Evolutionary conservation across 2,329 filamentous ascomycete species (phyloP).

Genomic region (Catunica adiposa): DNA sequence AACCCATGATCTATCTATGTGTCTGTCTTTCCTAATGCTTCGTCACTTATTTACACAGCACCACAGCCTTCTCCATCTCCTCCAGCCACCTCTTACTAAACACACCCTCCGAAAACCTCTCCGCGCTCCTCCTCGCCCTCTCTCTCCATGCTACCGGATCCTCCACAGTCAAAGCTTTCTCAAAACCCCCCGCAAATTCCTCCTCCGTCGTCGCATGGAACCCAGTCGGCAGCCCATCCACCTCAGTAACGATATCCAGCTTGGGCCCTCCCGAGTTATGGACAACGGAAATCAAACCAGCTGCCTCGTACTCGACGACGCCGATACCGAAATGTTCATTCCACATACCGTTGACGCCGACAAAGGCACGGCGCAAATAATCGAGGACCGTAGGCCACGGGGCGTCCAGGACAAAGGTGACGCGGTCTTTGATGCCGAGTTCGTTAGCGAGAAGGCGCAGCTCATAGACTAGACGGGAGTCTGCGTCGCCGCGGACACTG

Average conservation of each 20-base stretch:
- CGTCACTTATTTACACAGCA: conserved; percentile 21
- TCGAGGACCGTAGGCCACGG: conserved; percentile 75
- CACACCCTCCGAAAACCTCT: conserved; percentile 72
- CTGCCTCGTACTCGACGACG: conserved; percentile 94
- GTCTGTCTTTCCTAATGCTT: not conserved
- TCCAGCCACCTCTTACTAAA: conserved; percentile 66
- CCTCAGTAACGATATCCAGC: conserved; percentile 71
- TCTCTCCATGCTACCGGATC: conserved; percentile 50
- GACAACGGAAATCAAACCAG: conserved; percentile 80
- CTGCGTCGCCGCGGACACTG: conserved; percentile 71
- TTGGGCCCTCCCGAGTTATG: conserved; percentile 89
- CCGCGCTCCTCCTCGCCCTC: conserved; percentile 61
- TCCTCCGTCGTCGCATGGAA: conserved; percentile 67
- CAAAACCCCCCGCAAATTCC: conserved; percentile 70
- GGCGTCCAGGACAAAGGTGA: conserved; percentile 80
- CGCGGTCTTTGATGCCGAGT: conserved; percentile 64
- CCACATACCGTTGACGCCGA: conserved; percentile 98
- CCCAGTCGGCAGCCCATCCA: conserved; percentile 63
- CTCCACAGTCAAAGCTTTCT: conserved; percentile 54
- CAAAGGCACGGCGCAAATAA: conserved; percentile 57
- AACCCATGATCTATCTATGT: too few relatives aligned
- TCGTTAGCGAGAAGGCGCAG: conserved; percentile 75
- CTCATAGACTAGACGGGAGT: conserved; percentile 72
- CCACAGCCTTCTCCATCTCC: conserved; percentile 58
- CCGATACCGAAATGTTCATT: conserved; percentile 99